Evolutionary conservation across 2,329 filamentous ascomycete genomes (phyloP), one percentile per base, ranked within the genome.

Genomic region (Talaromyces sp.): DNA sequence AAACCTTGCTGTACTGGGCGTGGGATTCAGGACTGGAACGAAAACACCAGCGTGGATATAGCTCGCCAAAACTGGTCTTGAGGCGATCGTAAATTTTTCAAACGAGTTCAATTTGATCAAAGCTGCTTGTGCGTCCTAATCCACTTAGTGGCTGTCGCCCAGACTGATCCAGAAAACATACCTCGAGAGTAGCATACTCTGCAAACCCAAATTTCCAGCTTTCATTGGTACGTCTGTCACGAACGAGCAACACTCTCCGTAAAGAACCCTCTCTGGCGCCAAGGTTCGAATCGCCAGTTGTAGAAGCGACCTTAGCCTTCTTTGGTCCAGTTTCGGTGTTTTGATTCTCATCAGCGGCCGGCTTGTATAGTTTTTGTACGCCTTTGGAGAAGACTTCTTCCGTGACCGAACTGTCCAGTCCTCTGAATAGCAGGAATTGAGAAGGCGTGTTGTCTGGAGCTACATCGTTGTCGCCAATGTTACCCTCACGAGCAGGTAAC

Each of bases 41-140:
- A 96, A 95, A 2, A 95, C 91, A 5, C 91, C 91, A n/a, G 91
- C 87, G 69, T 95, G 91, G 45, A 93, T 93, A 70, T 90, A 92
- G 51, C 86, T 89, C 27, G 92, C 83, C 11, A 86, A 83, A 17
- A 92, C 89, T 0, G 88, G 86, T 69, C 88, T 89, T 2, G 89
- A 91, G 0, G 88, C 89, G 67, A 95, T 91, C 1, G 89, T 92
- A 72, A 94, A 94, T 59, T 88, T 89, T 11, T 91, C 86, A 31
- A 89, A 87, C 38, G 88, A 89, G 45, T 87, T 86, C 70, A 90
- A 89, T 69, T 92, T 91, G 25, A 85, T 83, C 72, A 93, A 79
- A 3, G 92, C 92, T 25, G 88, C 89, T 74, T 88, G 85, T 1
- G 92, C 91, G 75, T 95, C 91, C 74, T 82, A 27, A 27, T 29